Evolutionary conservation across 1,284 basidiomycete species (phyloP).

Genomic region (Apiotrichum montevideense): DNA sequence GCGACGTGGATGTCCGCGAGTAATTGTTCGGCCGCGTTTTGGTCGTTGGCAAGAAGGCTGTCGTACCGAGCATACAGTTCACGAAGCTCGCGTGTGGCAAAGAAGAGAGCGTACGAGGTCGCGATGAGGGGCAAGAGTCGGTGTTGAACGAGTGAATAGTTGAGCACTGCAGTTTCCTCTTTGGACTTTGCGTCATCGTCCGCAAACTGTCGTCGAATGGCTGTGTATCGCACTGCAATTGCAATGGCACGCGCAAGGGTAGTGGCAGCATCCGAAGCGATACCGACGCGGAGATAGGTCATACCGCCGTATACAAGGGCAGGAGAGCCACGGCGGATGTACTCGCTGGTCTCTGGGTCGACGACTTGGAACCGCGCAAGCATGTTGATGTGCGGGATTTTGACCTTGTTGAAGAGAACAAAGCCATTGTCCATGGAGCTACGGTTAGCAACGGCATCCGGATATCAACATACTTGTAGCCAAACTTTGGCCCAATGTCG

Average conservation of each 20-base stretch:
- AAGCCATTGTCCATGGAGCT: constrained; percentile 50
- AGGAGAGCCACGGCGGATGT: constrained; percentile 50
- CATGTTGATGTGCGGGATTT: constrained; percentile 54
- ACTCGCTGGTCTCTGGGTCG: constrained; percentile 46
- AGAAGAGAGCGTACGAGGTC: constrained; percentile 55
- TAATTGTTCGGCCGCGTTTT: constrained; percentile 6
- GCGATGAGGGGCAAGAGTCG: constrained; percentile 54
- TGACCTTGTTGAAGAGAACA: constrained; percentile 53
- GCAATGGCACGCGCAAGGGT: constrained; percentile 53
- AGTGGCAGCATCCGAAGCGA: constrained; percentile 53
- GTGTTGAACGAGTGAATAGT: constrained; percentile 56
- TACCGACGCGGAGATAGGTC: constrained; percentile 51
- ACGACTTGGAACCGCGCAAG: constrained; percentile 56
- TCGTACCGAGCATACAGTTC: constrained; percentile 37
- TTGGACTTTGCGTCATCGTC: constrained; percentile 41
- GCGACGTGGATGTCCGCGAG: constrained; percentile 12
- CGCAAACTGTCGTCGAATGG: constrained; percentile 53
- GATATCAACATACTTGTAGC: constrained; percentile 46
- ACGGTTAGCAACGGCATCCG: background rate
- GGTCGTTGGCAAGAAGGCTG: constrained; percentile 2
- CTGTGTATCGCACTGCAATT: constrained; percentile 54
- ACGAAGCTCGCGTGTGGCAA: constrained; percentile 49
- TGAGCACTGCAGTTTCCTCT: constrained; percentile 53
- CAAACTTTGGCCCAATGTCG: constrained; percentile 57
- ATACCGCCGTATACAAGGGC: constrained; percentile 55